Conservation (phyloP, 306 rosid species). For the Gastrolobium villosum region DNA sequence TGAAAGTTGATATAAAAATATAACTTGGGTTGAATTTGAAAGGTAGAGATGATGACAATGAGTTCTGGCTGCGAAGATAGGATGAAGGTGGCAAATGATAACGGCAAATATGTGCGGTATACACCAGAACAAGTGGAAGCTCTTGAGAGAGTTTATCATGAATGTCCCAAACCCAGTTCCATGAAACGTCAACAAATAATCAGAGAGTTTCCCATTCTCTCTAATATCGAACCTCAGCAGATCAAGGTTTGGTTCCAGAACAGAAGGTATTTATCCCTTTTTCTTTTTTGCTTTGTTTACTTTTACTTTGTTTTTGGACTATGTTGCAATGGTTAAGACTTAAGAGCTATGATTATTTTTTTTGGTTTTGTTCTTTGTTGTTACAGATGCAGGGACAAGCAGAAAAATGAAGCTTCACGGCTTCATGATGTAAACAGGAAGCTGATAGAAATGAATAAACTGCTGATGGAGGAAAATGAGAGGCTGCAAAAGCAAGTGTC, state of each 20-base stretch:
- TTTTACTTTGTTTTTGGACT: no score
- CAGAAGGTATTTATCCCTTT: conserved; percentile 63
- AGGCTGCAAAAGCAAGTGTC: conserved; percentile 98
- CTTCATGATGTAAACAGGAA: conserved; percentile 92
- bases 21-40: conserved; percentile 22
- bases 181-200: conserved; percentile 96
- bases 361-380: background rate
- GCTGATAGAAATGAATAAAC: conserved; percentile 94
- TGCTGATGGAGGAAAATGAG: conserved; percentile 98
- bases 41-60: conserved; percentile 76
- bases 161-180: conserved; percentile 97
- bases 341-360: no score
- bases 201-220: conserved; percentile 95
- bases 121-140: conserved; percentile 99
- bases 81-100: conserved; percentile 74
- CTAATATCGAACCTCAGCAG: conserved; percentile 95
- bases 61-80: conserved; percentile 77
- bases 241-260: conserved; percentile 99
- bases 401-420: conserved; percentile 94
- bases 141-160: conserved; percentile 91
- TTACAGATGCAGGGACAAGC: conserved; percentile 96
- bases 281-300: background rate
- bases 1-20: background rate
- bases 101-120: conserved; percentile 97
- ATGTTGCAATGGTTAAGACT: no score